Percentiles rank a stretch among this genome's conserved stretches.
phyloP scores from a whole-genome alignment of 2,329 filamentous ascomycete genomes.

The Coccinonectria pachysandricola region DNA sequence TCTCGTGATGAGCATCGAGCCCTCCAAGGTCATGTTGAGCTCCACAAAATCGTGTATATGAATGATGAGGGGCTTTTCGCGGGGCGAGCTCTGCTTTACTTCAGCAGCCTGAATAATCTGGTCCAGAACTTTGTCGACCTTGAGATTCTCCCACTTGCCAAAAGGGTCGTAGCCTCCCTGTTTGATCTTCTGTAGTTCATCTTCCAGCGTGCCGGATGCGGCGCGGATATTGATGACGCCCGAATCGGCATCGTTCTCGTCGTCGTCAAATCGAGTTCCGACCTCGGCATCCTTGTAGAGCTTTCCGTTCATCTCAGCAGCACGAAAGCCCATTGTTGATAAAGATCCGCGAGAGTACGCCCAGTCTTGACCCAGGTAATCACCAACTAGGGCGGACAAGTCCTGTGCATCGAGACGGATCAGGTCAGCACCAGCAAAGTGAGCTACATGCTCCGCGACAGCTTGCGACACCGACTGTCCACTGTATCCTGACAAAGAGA shows the following conservation, averaged over 20 bases:
- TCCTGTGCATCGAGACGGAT: constrained; percentile 59
- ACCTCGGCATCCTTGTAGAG: constrained; percentile 36
- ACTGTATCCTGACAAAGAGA: constrained; percentile 28
- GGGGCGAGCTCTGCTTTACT: constrained; percentile 19
- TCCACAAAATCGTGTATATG: constrained; percentile 76
- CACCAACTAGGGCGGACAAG: constrained; percentile 57
- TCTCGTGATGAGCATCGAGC: constrained; percentile 56
- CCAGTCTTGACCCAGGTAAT: constrained; percentile 57
- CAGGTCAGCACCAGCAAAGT: constrained; percentile 53
- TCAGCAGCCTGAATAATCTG: constrained; percentile 42
- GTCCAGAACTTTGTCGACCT: constrained; percentile 47
- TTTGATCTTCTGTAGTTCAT: constrained; percentile 34
- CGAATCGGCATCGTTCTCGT: constrained; percentile 26
- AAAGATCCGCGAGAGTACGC: constrained; percentile 36
- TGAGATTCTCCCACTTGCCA: constrained; percentile 50
- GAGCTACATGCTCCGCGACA: constrained; percentile 54
- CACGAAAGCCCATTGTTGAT: constrained; percentile 45
- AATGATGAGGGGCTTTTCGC: constrained; percentile 51
- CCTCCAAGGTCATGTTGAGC: constrained; percentile 58
- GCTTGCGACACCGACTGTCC: constrained; percentile 28
- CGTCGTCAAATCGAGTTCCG: constrained; percentile 19
- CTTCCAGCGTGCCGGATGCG: constrained; percentile 24
- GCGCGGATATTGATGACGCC: constrained; percentile 21
- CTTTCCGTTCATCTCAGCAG: constrained; percentile 44
- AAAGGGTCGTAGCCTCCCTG: constrained; percentile 28